phyloP scores from a whole-genome alignment of 306 rosid genomes.

The Castanea crenata region DNA sequence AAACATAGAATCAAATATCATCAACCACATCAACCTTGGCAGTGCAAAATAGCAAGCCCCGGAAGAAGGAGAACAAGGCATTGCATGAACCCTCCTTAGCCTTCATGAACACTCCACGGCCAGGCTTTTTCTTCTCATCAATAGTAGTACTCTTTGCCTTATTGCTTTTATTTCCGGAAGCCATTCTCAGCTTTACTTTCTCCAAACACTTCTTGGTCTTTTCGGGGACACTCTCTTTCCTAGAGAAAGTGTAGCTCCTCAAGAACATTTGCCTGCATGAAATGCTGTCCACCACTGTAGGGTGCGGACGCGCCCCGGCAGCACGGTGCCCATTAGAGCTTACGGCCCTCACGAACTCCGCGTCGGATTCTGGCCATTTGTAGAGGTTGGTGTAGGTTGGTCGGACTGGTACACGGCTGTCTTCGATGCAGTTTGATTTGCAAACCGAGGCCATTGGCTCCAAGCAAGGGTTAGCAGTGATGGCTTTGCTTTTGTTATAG shows the following conservation, averaged over 20 bases:
- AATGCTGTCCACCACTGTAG: slow-evolving; percentile 32
- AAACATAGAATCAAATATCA: slow-evolving; percentile 16
- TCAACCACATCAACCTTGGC: slow-evolving; percentile 31
- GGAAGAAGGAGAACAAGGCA: slow-evolving; percentile 33
- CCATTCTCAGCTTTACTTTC: slow-evolving; percentile 16
- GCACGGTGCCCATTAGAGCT: slow-evolving; percentile 1
- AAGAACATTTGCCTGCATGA: slow-evolving; percentile 49
- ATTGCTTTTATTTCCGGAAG: not conserved
- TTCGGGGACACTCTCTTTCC: slow-evolving; percentile 28
- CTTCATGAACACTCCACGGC: slow-evolving; percentile 10
- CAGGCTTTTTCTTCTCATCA: slow-evolving; percentile 12
- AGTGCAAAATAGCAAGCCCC: slow-evolving; percentile 31
- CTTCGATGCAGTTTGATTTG: slow-evolving; percentile 22
- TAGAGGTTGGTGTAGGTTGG: slow-evolving; percentile 37
- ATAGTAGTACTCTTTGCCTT: not conserved
- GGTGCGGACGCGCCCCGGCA: not conserved
- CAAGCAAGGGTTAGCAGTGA: not conserved
- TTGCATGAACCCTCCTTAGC: slow-evolving; percentile 32
- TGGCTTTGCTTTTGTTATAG: too few species aligned
- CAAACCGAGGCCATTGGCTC: slow-evolving; percentile 35
- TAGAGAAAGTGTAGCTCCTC: slow-evolving; percentile 61
- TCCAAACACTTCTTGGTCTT: slow-evolving; percentile 36
- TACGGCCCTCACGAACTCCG: slow-evolving; percentile 38
- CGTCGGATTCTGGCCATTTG: slow-evolving; percentile 66
- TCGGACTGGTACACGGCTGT: slow-evolving; percentile 18